Evolutionary conservation across 106 monocot genomes (phyloP), one percentile per base, ranked within the genome.

Genomic region (Dioscorea dumetorum): DNA sequence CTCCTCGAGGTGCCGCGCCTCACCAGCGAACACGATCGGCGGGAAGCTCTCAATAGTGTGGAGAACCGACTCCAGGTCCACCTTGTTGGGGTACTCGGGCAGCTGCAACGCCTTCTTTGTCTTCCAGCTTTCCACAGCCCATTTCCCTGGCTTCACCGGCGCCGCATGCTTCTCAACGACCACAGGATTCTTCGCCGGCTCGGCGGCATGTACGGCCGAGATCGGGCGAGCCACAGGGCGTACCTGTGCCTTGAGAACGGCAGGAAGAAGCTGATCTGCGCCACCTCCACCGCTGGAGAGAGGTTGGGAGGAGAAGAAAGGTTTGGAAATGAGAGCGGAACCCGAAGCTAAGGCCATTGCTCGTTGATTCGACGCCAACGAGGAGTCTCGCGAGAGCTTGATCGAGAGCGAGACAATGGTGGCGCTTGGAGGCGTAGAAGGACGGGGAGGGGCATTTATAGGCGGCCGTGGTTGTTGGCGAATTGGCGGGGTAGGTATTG

Each of bases 11-110:
- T 77, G 79, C 60, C 87, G 67, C 49, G 91, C 87, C 80, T 92
- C 91, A 9, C 88, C 91, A 18, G 91, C 91, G 74, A 92, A 92
- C 15, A 92, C 87, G 69, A 92, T 78, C 15, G 91, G 91, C 22
- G 91, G 91, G 82, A 80, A 88, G 49, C 53, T 72, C 82, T 88
- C 87, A 67, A 92, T 77, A 22, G 84, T 85, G 60, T 21, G 53
- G 19, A 91, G 78, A 60, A 91, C 90, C 18, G 81, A 49, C 33
- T 85, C 85, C 18, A 93, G 75, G 5, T 78, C 92, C 58, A 70
- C 77, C 67, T 81, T 61, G 81, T 80, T 61, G 17, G 89, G 89
- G 84, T 94, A 94, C 57, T 81, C 86, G 12, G 93, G 93, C 31
- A 84, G 77, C 80, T 94, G 93, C 31, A 84, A 80, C 34, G 86